Evolutionary conservation across 768 basidiomycete species (phyloP), one percentile per base, ranked within the genome.

Genomic region (Panaeolus cyanescens): DNA sequence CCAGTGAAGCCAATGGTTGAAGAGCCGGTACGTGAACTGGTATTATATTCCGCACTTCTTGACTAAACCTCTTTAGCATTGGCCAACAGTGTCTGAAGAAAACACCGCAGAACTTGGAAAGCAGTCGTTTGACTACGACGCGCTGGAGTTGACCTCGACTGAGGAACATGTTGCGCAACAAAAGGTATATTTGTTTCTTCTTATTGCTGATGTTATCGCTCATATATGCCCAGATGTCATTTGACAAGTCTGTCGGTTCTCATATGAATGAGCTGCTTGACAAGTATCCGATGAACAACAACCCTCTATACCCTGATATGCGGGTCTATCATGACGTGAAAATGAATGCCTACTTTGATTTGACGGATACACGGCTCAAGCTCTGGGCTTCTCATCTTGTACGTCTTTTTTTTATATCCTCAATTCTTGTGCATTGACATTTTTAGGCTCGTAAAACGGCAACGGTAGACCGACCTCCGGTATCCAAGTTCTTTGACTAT

Each of bases 1-100:
- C 59, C 59, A 10, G 34, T 22, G 17, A 55, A 55, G 54, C 59
- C 59, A 0, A 13, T 32, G 34, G 34, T 13, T 28, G 34, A 60
- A 39, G 12, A 37, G 12, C 5, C 12, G 36, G 36, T 37, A 37
- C 36, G 36, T 37, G n/a, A 13, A 13, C n/a, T 37, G 12, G 12
- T 37, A 13, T 13, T 37, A 5, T 37, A n/a, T n/a, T n/a, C n/a
- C 12, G 12, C 36, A 13, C n/a, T n/a, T n/a, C n/a, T n/a, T n/a
- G n/a, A n/a, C n/a, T n/a, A n/a, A 5, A 37, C 4, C 33, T n/a
- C 13, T 6, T 6, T 13, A 33, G 33, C 33, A 33, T 33, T 33
- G 33, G 33, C 33, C 33, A 33, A 33, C 33, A 33, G 33, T 33
- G 7, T 6, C 6, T 33, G 33, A 33, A 33, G 33, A 33, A 6